Evolutionary conservation across 2,329 filamentous ascomycete species (phyloP), one percentile per base, ranked within the genome.

Genomic region (Fusarium sp.): DNA sequence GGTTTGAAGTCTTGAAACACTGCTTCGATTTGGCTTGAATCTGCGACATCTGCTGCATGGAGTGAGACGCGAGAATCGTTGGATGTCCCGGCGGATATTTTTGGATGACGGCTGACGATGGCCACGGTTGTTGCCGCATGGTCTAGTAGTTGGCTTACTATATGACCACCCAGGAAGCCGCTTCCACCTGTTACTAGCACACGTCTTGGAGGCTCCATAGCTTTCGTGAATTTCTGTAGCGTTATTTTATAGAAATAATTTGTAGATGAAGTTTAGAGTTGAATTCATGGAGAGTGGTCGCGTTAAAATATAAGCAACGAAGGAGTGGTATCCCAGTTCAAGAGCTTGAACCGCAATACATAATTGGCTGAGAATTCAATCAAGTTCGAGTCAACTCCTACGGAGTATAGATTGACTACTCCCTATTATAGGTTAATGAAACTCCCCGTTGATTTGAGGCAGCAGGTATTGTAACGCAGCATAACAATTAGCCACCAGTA

Each of bases 21-120:
- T 10, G 4, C 11, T 4, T 58, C 38, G 10, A 50, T 43, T 4
- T 59, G 36, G 2, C 8, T 32, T 6, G 19, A 6, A 1, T 6
- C 1, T 2, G 20, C 20, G 6, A 59, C 7, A 15, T 58, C 30
- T 0, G 7, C 20, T 1, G 30, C 2, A 6, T 19, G 20, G 14
- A 58, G 28, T 2, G 14, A 58, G 19, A 59, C 36, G 1, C 53
- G 36, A 7, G 23, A 20, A 6, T 38, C 4, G 3, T 38, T 23
- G 7, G 28, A 4, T 12, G 38, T 14, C 7, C 30, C 36, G 7
- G 12, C 23, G 2, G 56, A 53, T 2, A 32, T 10, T 7, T 44
- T 50, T 7, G 56, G 53, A 15, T 44, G 38, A 3, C 56, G 56
- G 10, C 53, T 59, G 6, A 38, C 36, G 19, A 59, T 43, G 19